phyloP scores from a whole-genome alignment of 2,329 filamentous ascomycete genomes.

The Fusarium domesticum region DNA sequence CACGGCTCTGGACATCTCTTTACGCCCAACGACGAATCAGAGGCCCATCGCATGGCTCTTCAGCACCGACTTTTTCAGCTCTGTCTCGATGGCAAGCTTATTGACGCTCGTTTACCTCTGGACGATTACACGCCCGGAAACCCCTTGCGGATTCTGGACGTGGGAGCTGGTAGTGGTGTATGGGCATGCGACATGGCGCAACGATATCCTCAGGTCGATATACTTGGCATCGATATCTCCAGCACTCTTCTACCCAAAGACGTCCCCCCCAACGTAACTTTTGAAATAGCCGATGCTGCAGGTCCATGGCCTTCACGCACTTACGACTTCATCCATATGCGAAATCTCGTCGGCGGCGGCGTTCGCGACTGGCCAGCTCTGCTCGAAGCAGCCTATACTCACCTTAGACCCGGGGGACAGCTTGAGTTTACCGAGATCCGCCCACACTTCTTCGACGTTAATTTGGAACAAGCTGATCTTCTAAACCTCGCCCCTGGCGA shows the following conservation, averaged over 20 bases:
- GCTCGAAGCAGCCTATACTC: conserved; percentile 36
- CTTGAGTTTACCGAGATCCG: conserved; percentile 44
- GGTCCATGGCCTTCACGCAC: conserved; percentile 39
- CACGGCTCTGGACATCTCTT: conserved; percentile 36
- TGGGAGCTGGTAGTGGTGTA: conserved; percentile 42
- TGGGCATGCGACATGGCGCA: conserved; percentile 45
- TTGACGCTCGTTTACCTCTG: conserved; percentile 32
- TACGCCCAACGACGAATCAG: conserved; percentile 35
- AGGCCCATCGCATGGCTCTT: conserved; percentile 31
- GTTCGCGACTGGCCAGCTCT: conserved; percentile 41
- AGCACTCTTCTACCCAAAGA: conserved; percentile 39
- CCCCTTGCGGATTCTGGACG: conserved; percentile 37
- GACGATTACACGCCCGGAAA: conserved; percentile 20
- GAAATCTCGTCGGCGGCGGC: conserved; percentile 44
- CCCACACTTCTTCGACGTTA: conserved; percentile 40
- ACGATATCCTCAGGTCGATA: conserved; percentile 38
- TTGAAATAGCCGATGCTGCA: conserved; percentile 57
- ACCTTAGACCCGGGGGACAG: conserved; percentile 44
- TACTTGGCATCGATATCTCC: conserved; percentile 42
- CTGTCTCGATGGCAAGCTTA: conserved; percentile 33
- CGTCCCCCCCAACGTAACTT: conserved; percentile 58
- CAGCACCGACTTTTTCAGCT: conserved; percentile 37
- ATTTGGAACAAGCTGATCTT: conserved; percentile 25
- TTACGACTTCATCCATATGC: conserved; percentile 44
- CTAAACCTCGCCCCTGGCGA: conserved; percentile 7